phyloP scores from a whole-genome alignment of 208 protist species.

The Leishmania aethiopica region DNA sequence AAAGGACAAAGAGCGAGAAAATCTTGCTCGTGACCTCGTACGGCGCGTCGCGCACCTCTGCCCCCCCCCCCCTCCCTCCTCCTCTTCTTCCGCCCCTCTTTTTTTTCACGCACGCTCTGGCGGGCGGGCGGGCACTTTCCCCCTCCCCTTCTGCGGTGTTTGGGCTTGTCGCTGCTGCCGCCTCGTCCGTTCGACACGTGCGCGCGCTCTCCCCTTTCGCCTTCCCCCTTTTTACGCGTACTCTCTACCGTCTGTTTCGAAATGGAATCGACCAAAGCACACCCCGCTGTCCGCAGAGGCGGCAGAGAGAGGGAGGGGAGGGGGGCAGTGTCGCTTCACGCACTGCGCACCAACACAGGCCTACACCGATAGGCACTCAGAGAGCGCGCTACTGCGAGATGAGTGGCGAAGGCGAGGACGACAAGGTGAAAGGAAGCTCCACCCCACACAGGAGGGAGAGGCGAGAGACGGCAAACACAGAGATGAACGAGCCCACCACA shows the following conservation, averaged over 20 bases:
- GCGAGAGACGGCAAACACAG: neutral
- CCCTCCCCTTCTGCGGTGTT: neutral
- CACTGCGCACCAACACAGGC: neutral
- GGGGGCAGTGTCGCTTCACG: neutral
- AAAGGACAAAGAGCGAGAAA: neutral
- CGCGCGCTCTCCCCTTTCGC: too few species aligned
- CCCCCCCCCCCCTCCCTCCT: neutral
- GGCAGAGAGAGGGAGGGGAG: neutral
- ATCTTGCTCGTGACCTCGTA: neutral
- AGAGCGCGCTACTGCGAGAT: neutral
- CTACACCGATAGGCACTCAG: neutral
- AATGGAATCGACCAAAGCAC: neutral
- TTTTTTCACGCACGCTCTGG: neutral
- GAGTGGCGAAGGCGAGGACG: too few species aligned
- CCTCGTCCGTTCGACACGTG: neutral
- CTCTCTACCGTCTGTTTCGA: neutral
- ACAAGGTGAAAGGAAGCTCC: neutral
- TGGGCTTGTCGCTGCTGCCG: neutral
- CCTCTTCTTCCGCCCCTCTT: neutral
- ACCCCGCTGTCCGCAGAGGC: neutral
- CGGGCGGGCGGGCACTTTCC: neutral
- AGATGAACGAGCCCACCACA: neutral
- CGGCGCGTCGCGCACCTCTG: neutral
- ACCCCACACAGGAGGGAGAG: too few species aligned
- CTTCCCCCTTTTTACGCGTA: too few species aligned